Evolutionary conservation across 2,329 filamentous ascomycete genomes (phyloP), one percentile per base, ranked within the genome.

Genomic region (Phoma sp.): DNA sequence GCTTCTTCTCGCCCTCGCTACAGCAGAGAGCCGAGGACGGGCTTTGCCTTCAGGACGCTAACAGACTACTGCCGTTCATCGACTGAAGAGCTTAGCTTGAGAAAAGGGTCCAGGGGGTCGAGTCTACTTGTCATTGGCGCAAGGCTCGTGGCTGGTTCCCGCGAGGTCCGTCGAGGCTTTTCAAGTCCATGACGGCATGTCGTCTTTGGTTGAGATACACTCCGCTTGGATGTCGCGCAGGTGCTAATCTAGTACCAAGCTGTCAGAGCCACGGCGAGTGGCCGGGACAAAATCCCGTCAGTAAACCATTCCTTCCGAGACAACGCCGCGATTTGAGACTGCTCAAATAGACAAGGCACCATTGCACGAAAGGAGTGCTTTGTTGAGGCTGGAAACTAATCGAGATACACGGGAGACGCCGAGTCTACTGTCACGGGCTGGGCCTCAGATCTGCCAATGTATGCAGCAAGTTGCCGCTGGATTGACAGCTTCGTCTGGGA

Each of bases 121-220:
- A 50, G 46, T 50, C 45, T 45, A 33, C 15, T 41, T 46, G 40
- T 50, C 41, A 46, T 46, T 46, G 24, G 41, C 41, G 46, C 41
- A 55, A 27, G 15, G 8, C 22, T 46, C 13, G 36, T 36, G 43
- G 36, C 24, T 31, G 31, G 38, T 21, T 44, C 3, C 45, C 35
- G 33, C 17, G 13, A 29, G 15, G 9, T 46, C 52, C 52, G 52
- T 41, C 46, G 52, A 46, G 6, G 40, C n/a, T 38, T 38, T 27
- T 4, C 29, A 27, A 29, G 43, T 51, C 33, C 21, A 58, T 55
- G 55, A 58, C 47, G 43, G 43, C 32, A 41, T 31, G 21, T 48
- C n/a, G 40, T 17, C 9, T 37, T 12, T 22, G 21, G 19, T 35
- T 19, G 21, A 55, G 27, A 44, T 35, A 39, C 29, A 38, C 36